Evolutionary conservation across 2,329 filamentous ascomycete genomes (phyloP), one percentile per base, ranked within the genome.

Genomic region (Penicillium sp.): DNA sequence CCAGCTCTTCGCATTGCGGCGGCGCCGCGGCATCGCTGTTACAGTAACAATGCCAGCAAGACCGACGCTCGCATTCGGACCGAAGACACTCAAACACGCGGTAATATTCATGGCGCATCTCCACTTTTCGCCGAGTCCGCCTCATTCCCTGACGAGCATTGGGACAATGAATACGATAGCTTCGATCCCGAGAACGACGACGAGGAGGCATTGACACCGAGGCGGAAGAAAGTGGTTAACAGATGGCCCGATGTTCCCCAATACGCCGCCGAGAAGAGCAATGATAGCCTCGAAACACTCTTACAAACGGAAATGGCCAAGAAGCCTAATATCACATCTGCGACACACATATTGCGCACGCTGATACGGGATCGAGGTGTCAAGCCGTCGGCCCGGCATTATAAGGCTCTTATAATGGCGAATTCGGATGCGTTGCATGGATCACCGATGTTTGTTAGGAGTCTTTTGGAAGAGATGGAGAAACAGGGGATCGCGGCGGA

Each of bases 391-490:
- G 70, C 72, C 30, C 72, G 73, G 5, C 79, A 82, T 68, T 97
- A 95, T 76, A 88, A 91, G 68, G 88, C 89, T 15, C 79, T 96
- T 56, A 88, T 96, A 69, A 83, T 88, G 62, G 87, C 89, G 51
- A 93, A 96, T 77, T 82, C 86, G 33, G 85, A 88, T 71, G 81
- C 84, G 0, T 70, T 78, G 35, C 73, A 84, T 56, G 93, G 93
- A 9, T 92, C 90, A 5, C 88, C 88, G 2, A 82, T 82, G 30
- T 85, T 86, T 51, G 85, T 94, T 26, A 75, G 78, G 37, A 80
- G 78, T 22, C 79, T 96, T n/a, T 78, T 97, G 26, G 79, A 85
- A 24, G 92, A 97, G 70, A 91, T 97, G 88, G 82, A 84, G 47
- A 74, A 78, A 1, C 80, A 84, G 45, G 83, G 82, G 0, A 81